phyloP scores from a whole-genome alignment of 495 filamentous ascomycete species.

The Xylaria bambusicola region DNA sequence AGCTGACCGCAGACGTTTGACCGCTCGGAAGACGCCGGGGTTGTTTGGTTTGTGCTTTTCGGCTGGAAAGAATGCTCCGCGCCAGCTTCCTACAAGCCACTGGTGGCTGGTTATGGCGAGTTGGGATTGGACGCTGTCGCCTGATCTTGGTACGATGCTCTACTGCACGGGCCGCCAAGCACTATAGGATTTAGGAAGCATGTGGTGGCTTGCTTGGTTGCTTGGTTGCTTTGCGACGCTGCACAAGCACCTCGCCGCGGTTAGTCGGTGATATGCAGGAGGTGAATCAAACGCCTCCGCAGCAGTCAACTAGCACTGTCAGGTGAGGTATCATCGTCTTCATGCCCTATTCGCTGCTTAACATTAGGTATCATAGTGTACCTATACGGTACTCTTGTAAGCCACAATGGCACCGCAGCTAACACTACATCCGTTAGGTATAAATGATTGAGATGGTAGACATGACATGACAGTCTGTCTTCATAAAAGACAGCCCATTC shows the following conservation, averaged over 20 bases:
- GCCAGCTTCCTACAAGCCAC: background rate
- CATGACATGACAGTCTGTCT: too few relatives aligned
- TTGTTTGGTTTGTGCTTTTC: background rate
- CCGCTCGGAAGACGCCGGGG: slow-evolving; percentile 4
- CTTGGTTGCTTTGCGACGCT: too few relatives aligned
- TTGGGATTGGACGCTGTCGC: background rate
- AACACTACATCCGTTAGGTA: too few relatives aligned
- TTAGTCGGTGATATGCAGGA: background rate
- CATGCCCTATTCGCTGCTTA: too few relatives aligned
- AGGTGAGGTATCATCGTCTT: too few relatives aligned
- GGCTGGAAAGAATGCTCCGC: slow-evolving; percentile 4
- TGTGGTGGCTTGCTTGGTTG: background rate
- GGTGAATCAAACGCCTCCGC: too few relatives aligned
- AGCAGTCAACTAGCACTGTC: background rate
- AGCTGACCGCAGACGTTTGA: slow-evolving; percentile 7
- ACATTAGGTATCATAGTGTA: too few relatives aligned
- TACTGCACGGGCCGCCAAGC: background rate
- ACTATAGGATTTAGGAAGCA: background rate
- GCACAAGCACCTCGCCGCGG: background rate
- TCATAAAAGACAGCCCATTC: too few relatives aligned
- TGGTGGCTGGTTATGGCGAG: background rate
- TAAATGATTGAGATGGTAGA: too few relatives aligned
- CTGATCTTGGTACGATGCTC: background rate
- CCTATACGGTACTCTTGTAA: too few relatives aligned
- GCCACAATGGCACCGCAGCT: too few relatives aligned